Base-by-base conservation (phyloP, 2,329 filamentous ascomycete species). In the Nemania abortiva region DNA sequence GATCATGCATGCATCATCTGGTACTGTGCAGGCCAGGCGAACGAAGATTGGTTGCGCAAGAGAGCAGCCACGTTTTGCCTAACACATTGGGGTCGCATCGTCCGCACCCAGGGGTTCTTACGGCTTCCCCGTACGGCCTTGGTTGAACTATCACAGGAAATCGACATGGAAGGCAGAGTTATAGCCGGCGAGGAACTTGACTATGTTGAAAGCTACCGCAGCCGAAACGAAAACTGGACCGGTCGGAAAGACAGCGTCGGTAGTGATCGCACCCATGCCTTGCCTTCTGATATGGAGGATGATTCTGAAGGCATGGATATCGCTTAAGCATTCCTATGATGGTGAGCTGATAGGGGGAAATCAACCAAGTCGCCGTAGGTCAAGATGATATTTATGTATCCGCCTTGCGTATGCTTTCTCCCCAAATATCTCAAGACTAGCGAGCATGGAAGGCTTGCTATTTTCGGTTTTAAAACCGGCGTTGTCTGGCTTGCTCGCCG, bases 1-100 rank as follows among this genome's bases (percentile, higher is more conserved):
- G 93, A 97, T 69, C 94, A 98, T 77, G 95, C 95, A 2, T 97
- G 96, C 72, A 91, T 97, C 74, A 95, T 97, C 65, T 99, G 97
- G 94, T 95, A 98, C 80, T 94, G 94, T 72, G 94, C 96, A 1
- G 92, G 91, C 7, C 89, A 95, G 15, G 95, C 96, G 18, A 93
- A 91, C 74, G 96, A 99, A 81, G 93, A 97, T 62, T 98, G 95
- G 94, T 87, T 99, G 47, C 93, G 94, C 79, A 92, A 93, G 75
- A 91, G 95, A 62, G 94, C 96, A 0, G 95, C 95, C 0, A 86
- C 86, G 55, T 98, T 97, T 81, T 98, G 94, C 78, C 89, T 99
- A 81, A 92, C 91, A 47, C 93, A 98, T 80, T 99, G 96, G 94
- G 96, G 96, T 62, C 90, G 96, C 55, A 89, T 99, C 31, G 96